Evolutionary conservation across 768 basidiomycete species (phyloP).

Genomic region (Russula vinacea): DNA sequence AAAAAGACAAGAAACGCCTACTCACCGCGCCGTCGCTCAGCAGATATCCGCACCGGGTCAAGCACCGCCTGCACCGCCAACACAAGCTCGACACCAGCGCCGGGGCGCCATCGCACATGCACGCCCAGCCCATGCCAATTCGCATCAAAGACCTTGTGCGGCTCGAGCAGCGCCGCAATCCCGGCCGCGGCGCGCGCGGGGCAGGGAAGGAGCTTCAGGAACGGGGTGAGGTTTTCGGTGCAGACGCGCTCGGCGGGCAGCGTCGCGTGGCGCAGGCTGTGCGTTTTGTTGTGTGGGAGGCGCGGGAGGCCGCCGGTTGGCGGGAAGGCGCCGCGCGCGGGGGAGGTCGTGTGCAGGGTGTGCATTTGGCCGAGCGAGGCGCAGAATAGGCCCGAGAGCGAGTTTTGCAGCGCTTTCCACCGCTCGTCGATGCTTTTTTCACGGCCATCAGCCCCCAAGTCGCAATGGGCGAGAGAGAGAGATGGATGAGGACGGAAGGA

Average conservation of each 20-base stretch:
- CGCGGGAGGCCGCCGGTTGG: slow-evolving; percentile 15
- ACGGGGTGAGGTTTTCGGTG: slow-evolving; percentile 95
- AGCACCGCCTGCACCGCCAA: slow-evolving; percentile 73
- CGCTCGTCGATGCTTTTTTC: slow-evolving; percentile 68
- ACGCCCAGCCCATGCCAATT: slow-evolving; percentile 89
- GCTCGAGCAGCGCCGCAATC: slow-evolving; percentile 76
- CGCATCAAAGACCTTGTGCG: slow-evolving; percentile 82
- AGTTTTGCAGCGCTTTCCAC: slow-evolving; percentile 85
- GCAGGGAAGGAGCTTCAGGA: slow-evolving; percentile 92
- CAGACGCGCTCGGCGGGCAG: slow-evolving; percentile 88
- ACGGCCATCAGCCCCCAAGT: neutral
- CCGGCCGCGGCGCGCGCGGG: slow-evolving; percentile 89
- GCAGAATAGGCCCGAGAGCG: slow-evolving; percentile 91
- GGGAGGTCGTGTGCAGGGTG: slow-evolving; percentile 70
- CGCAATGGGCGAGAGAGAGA: neutral
- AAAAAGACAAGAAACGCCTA: neutral
- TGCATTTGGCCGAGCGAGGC: slow-evolving; percentile 82
- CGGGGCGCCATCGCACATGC: slow-evolving; percentile 61
- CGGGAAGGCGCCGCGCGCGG: slow-evolving; percentile 43
- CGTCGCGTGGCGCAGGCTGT: slow-evolving; percentile 65
- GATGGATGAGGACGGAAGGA: neutral
- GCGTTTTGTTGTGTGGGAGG: slow-evolving; percentile 40
- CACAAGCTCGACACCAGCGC: slow-evolving; percentile 55
- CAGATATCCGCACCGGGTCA: slow-evolving; percentile 63
- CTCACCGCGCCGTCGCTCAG: slow-evolving; percentile 55